Base-by-base conservation (phyloP, 2,329 filamentous ascomycete species). In the Ophiostoma novo-ulmi region DNA sequence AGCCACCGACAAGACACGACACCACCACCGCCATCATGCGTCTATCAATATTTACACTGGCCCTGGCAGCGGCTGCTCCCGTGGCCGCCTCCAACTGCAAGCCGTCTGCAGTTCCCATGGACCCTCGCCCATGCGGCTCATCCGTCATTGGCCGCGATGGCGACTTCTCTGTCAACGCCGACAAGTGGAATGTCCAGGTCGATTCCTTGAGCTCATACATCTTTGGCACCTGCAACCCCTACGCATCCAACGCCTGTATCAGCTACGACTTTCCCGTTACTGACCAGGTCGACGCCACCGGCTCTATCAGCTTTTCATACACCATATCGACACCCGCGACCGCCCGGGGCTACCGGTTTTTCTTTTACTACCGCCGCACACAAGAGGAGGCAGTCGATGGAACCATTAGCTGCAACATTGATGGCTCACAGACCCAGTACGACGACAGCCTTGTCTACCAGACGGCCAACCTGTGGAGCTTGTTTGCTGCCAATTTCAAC, bases 361-460 rank as follows among this genome's bases (percentile, higher is more conserved):
- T 22, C n/a, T 55, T 55, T 7, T 26, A 26, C 52, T 58, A 58
- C 52, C 52, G n/a, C 52, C 52, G 52, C 8, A 58, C 52, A 10
- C 52, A 58, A 58, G 52, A 58, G n/a, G 22, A 26, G 1, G 52
- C n/a, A 8, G 52, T 58, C 0, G 52, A 58, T 7, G 52, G n/a
- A 8, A 58, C 22, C n/a, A 26, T 58, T 3, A 26, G n/a, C 8
- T 58, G 52, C 52, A 58, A 26, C 22, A 11, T 26, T 26, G 52
- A 26, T 8, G 52, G 52, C 11, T 13, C 52, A 2, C 52, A 58
- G 52, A 58, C n/a, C 3, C n/a, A 58, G 52, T 58, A 58, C 52
- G 52, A 58, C n/a, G 52, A 58, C n/a, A 26, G 52, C 52, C 52
- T 58, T 8, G 22, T 55, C 52, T 58, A 58, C 52, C 52, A 58